Base-by-base conservation (phyloP, 176 grass and related monocot genomes). In the Dactylis glomerata region DNA sequence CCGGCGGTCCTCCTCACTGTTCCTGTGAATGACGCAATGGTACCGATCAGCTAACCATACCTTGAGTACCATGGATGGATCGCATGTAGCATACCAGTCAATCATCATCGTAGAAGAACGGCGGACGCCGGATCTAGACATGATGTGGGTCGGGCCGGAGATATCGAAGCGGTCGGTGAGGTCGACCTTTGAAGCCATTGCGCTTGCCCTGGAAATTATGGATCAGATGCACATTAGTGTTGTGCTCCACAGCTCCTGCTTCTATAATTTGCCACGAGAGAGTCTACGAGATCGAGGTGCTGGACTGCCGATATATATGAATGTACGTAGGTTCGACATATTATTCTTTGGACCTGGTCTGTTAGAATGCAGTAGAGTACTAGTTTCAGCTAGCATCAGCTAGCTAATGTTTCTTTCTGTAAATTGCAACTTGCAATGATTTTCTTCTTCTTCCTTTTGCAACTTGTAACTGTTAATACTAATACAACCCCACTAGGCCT, bases 1-100 rank as follows among this genome's bases (percentile, higher is more conserved):
- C 68, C 68, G 68, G 13, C 68, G 76, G 41, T 86, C 76, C 76
- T 86, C 84, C 6, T 86, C 66, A 1, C 14, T 80, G 41, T n/a
- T n/a, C 84, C 84, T 86, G 51, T 24, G 51, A 72, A 26, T 61
- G 55, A 26, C 55, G 14, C 67, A 14, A 14, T 42, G n/a, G 44
- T 42, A 42, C 37, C 67, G 10, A 38, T 27, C 56, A 27, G 56
- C 5, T 59, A 27, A 59, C 44, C 44, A 45, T 45, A 45, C 34
- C 34, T 5, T 8, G 32, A 65, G 6, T n/a, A 26, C 55, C 22
- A 57, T 57, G 52, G n/a, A 11, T 57, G 56, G 23, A 59, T 59
- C 4, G 24, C 3, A 11, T 36, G 0, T 40, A 64, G 33, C 61
- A 64, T 67, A 65, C 68, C 68, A 71, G 68, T 71, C 49, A 23